These are phyloP conservation scores for Ganoderma sinense DNA, from an alignment of 1,284 basidiomycete genomes.

Conservation along the genomic window DNA sequence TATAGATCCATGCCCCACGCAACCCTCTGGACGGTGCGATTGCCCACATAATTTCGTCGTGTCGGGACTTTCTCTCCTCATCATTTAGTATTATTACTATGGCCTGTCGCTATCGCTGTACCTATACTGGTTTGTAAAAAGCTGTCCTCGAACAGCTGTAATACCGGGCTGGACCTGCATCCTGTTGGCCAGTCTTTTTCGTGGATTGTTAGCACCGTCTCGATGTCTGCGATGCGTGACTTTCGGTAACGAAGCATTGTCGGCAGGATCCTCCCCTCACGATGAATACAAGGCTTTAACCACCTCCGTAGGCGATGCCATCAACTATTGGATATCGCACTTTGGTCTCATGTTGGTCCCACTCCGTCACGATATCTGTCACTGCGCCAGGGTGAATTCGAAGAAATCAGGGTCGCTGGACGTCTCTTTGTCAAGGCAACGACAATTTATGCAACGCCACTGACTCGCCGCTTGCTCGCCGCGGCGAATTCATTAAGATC, in stretches of 20 bases:
- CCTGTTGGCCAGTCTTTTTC: background rate
- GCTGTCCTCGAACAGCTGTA: slow-evolving; percentile 18
- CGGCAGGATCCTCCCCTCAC: too few relatives aligned
- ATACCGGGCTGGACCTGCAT: slow-evolving; percentile 5
- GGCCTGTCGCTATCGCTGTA: slow-evolving; percentile 23
- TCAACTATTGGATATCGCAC: too few relatives aligned
- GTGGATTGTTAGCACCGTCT: background rate
- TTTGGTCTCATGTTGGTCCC: background rate
- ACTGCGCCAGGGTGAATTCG: background rate
- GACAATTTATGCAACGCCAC: background rate
- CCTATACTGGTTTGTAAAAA: slow-evolving; percentile 25
- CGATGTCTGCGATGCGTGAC: background rate
- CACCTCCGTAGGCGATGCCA: background rate
- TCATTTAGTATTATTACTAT: slow-evolving; percentile 23
- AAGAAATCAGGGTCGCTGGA: background rate
- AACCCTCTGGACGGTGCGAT: slow-evolving; percentile 12
- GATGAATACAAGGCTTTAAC: background rate
- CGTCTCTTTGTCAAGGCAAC: too few relatives aligned
- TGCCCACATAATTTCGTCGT: slow-evolving; percentile 3
- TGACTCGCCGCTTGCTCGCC: background rate
- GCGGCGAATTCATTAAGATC: background rate
- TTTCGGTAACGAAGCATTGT: background rate
- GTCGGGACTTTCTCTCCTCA: slow-evolving; percentile 11
- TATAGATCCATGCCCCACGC: slow-evolving; percentile 19
- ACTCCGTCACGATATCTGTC: background rate